Evolutionary conservation across 2,329 filamentous ascomycete species (phyloP), one percentile per base, ranked within the genome.

Genomic region (Ambrosiella beaveri): DNA sequence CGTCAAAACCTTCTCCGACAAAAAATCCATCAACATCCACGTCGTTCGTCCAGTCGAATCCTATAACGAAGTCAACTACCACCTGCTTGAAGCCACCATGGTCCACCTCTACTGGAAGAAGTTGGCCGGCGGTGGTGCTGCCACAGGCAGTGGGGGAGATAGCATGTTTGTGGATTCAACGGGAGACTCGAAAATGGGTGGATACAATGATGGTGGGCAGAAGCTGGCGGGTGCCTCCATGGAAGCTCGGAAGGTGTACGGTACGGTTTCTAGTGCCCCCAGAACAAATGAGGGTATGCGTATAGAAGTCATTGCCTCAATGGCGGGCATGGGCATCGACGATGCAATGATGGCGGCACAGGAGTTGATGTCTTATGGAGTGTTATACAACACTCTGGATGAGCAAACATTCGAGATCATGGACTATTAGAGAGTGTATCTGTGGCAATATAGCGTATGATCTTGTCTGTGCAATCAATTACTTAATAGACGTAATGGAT

Each of bases 1-100:
- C 58, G 75, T 97, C 66, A 93, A 89, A 72, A 79, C 77, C 57
- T 94, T 94, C 73, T 84, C 85, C 68, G 85, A 85, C 71, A 93
- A 90, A 74, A 79, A 84, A 62, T 85, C 89, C 69, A 78, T 98
- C 57, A 82, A 79, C 62, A 85, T 88, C 47, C 84, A 90, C 69
- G 80, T 86, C 65, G 83, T 98, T 63, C 84, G 89, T 57, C 82
- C 86, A 3, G 74, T 97, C 57, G 74, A 78, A 58, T 86, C 96
- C 70, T 85, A 85, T 73, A 95, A 98, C 73, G 93, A 98, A 75
- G 79, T 97, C 68, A 85, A 85, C 68, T 95, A 88, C 69, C 93
- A 97, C 71, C 72, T 96, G 63, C 81, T 98, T 57, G 91, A 98
- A 73, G 85, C 88, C 35, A 87, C 89, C 5, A 86, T 85, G 59